Percentiles rank a stretch among this genome's conserved stretches.
These are phyloP conservation scores for Aspergillus cavernicola DNA, from an alignment of 495 filamentous ascomycete genomes.

Conservation along the genomic window DNA sequence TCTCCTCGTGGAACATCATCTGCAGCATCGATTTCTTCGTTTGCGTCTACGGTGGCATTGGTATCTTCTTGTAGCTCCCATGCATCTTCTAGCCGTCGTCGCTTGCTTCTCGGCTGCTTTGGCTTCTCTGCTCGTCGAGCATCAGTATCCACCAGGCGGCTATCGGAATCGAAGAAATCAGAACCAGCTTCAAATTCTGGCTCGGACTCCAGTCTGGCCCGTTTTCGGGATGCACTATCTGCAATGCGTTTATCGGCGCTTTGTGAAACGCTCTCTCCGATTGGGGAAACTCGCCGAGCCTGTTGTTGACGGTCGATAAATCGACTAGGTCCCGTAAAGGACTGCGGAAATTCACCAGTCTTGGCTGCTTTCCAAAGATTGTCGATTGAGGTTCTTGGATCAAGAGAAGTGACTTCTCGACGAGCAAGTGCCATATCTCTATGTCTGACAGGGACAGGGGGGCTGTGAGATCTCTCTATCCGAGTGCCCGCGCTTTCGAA, in stretches of 20 bases:
- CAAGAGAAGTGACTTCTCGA: neutral
- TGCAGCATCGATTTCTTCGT: constrained; percentile 1
- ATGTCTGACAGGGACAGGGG: neutral
- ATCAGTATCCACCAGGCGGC: constrained; percentile 9
- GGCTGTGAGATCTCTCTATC: constrained; percentile 21
- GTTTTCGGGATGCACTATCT: constrained; percentile 20
- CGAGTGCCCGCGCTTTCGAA: constrained; percentile 4
- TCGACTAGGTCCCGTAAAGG: constrained; percentile 5
- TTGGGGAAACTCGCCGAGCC: constrained; percentile 31
- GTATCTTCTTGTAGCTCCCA: neutral
- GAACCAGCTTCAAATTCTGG: constrained; percentile 15
- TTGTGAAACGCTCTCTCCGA: constrained; percentile 17
- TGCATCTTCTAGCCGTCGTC: constrained; percentile 1
- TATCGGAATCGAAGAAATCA: constrained; percentile 17
- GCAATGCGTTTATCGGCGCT: constrained; percentile 13
- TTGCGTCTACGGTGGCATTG: neutral
- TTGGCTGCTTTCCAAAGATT: constrained; percentile 10
- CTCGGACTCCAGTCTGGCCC: neutral
- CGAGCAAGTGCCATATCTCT: neutral
- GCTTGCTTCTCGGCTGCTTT: constrained; percentile 15
- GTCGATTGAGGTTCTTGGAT: neutral
- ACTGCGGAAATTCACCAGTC: neutral
- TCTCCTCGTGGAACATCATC: neutral
- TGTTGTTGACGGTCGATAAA: constrained; percentile 36
- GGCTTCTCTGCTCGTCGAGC: constrained; percentile 25